A percentile compares a stretch with the other conserved stretches of the same genome.
phyloP scores from a whole-genome alignment of 208 protist species.

The Leptomonas seymouri region DNA sequence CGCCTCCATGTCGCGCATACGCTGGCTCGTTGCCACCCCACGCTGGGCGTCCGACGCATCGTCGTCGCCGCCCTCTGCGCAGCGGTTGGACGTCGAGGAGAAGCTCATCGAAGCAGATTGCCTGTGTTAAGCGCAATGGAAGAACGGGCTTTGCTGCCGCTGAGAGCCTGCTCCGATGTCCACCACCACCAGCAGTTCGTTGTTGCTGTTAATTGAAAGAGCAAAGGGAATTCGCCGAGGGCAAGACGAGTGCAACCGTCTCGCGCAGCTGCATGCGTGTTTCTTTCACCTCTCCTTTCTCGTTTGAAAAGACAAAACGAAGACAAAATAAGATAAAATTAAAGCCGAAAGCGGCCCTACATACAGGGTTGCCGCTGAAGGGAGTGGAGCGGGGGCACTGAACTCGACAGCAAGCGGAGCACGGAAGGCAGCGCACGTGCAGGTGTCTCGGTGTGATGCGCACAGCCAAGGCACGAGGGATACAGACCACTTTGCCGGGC shows the following conservation, averaged over 20 bases:
- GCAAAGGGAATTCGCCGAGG: neutral
- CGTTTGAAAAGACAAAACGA: neutral
- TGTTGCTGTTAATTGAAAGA: constrained; percentile 3
- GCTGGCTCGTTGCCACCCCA: constrained; percentile 50
- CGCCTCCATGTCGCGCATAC: constrained; percentile 81
- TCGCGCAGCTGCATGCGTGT: too few relatives aligned
- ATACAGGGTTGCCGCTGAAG: neutral
- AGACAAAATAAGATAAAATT: neutral
- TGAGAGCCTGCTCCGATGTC: too few relatives aligned
- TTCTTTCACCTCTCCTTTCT: too few relatives aligned
- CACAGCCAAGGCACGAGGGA: too few relatives aligned
- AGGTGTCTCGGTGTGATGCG: too few relatives aligned
- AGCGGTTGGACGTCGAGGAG: neutral
- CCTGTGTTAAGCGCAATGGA: constrained; percentile 9
- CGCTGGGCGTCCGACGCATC: constrained; percentile 35
- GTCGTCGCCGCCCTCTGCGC: neutral
- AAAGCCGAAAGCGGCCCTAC: neutral
- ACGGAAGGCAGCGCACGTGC: too few relatives aligned
- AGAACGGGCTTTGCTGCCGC: neutral
- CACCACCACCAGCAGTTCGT: neutral
- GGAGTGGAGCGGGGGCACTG: neutral
- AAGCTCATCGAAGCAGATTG: neutral
- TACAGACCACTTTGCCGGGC: too few relatives aligned
- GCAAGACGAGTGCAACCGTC: too few relatives aligned
- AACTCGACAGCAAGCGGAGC: neutral